Base-by-base conservation (phyloP, 2,329 filamentous ascomycete genomes). In the Hypoxylon sp. region DNA sequence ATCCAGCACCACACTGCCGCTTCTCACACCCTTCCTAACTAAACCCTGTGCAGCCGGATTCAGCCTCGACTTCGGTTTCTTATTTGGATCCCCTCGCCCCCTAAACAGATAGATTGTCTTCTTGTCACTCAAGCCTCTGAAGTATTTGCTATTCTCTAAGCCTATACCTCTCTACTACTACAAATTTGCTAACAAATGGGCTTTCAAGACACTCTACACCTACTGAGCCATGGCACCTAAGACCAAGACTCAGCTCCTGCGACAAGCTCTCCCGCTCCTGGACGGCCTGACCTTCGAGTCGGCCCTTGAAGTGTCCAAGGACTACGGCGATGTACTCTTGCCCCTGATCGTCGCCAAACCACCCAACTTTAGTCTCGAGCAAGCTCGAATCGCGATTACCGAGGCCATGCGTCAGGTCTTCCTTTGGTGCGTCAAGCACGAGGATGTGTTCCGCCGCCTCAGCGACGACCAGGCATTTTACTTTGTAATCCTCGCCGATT, bases 361-460 rank as follows among this genome's bases (percentile, higher is more conserved):
- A 2, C 17, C 15, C 17, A 3, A 6, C 1, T 5, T 7, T 34
- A 54, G 37, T 11, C 46, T 44, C 17, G 34, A 47, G 1, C 32
- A 59, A 13, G 47, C 28, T 43, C 17, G 11, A 8, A 6, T 20
- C 2, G 24, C 20, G 7, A 34, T 68, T 7, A 4, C 7, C 17
- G 30, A 41, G 20, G 32, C 13, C 6, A 22, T 64, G 20, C 44
- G 34, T 1, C 22, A 34, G 1, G 32, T 55, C 11, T 58, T 69
- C 17, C 24, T 52, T 22, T 19, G 51, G 22, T 67, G 58, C 41
- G 4, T 56, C n/a, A 19, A 32, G 8, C 32, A 56, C n/a, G 54
- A 62, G 4, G 69, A 71, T 22, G 63, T 66, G 11, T 71, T 68
- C 41, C 26, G 50, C 15, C 64, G 68, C n/a, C 15, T 70, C 0